These are phyloP conservation scores for Stachybotrys echinatus DNA, from an alignment of 2,329 filamentous ascomycete genomes.

Conservation along the genomic window DNA sequence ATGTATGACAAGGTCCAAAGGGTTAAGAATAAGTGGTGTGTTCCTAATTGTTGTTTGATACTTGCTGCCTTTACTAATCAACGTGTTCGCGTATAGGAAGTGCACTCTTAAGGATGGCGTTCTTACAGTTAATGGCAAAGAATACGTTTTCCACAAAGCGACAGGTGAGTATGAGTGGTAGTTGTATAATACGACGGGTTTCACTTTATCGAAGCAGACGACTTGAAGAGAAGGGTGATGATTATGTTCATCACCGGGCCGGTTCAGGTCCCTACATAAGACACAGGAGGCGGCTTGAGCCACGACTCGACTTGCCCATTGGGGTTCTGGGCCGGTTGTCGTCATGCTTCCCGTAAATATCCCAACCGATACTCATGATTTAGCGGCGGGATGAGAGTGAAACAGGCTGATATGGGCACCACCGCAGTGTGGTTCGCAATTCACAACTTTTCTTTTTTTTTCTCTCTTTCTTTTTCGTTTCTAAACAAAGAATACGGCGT, in stretches of 20 bases:
- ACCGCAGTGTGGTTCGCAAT: background rate
- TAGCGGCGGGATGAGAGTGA: background rate
- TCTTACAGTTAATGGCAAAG: constrained; percentile 85
- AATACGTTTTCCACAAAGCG: constrained; percentile 97
- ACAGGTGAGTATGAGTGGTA: constrained; percentile 98
- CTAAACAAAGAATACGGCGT: background rate
- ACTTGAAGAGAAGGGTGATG: background rate
- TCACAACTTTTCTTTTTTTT: background rate
- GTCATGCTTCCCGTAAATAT: no score
- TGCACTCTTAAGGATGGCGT: constrained; percentile 97
- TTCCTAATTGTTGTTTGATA: constrained; percentile 7
- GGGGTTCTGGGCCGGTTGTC: no score
- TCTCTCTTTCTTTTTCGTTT: no score
- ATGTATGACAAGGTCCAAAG: constrained; percentile 99
- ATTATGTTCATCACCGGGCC: no score
- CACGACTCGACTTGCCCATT: no score
- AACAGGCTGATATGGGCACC: background rate
- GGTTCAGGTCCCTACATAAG: no score
- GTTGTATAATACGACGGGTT: constrained; percentile 6
- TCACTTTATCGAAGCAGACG: background rate
- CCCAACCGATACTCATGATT: no score
- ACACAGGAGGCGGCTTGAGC: no score
- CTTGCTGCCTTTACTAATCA: constrained; percentile 5
- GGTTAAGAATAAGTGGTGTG: constrained; percentile 95
- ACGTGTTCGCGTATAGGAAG: constrained; percentile 56